These are phyloP conservation scores for Trametes versicolor DNA, from an alignment of 1,284 basidiomycete genomes.

Conservation along the genomic window DNA sequence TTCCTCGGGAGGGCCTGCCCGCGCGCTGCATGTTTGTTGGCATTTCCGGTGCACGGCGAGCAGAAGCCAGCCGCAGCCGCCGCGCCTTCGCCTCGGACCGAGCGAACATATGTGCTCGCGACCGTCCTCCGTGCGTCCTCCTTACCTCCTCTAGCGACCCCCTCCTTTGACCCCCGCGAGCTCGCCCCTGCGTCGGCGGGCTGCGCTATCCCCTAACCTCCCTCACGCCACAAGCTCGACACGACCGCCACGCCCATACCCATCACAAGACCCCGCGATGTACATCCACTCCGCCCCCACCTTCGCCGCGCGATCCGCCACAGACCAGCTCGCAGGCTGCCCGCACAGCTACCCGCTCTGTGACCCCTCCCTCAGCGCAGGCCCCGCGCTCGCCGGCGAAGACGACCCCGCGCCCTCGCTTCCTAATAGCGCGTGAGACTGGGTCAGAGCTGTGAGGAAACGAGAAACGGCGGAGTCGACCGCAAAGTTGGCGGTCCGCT, in stretches of 20 bases:
- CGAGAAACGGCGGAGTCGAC: no score
- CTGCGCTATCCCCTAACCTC: neutral
- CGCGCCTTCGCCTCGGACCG: conserved; percentile 10
- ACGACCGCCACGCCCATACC: conserved; percentile 3
- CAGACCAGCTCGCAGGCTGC: conserved; percentile 8
- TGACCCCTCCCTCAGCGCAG: conserved; percentile 20
- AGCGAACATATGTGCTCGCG: neutral
- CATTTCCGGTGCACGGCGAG: neutral
- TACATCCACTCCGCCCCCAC: conserved; percentile 16
- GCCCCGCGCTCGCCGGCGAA: conserved; percentile 16
- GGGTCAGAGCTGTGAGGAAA: no score
- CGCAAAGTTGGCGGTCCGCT: no score
- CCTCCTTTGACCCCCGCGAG: neutral
- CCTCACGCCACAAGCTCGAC: neutral
- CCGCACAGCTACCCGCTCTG: conserved; percentile 16
- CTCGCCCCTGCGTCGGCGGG: neutral
- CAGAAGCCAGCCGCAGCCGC: conserved; percentile 18
- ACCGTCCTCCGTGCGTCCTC: neutral
- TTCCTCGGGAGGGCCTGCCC: conserved; percentile 9
- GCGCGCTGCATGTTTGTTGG: neutral
- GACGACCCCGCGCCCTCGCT: conserved; percentile 1
- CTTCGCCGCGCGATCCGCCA: neutral
- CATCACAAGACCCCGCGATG: conserved; percentile 13
- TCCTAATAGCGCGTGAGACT: no score
- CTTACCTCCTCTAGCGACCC: conserved; percentile 11